Evolutionary conservation across 1,284 basidiomycete genomes (phyloP), one percentile per base, ranked within the genome.

Genomic region (Apiotrichum porosum): DNA sequence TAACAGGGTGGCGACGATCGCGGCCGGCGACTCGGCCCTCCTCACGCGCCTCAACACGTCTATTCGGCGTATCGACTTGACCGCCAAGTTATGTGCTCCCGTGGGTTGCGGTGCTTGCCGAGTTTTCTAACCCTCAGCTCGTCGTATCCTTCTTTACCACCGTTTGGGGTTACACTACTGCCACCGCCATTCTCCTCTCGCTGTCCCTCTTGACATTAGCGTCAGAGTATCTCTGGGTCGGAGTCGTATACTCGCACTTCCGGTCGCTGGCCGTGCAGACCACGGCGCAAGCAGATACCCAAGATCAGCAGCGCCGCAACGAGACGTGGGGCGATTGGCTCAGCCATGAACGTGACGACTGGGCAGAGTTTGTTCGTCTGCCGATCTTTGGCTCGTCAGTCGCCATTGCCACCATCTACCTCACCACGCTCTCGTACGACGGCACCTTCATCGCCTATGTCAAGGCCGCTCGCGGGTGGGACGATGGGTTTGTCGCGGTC

Each of bases 81-180:
- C 75, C 12, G 73, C 68, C 23, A 77, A 77, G 57, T 68, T 79
- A 5, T 39, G 73, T 12, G 67, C 76, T 1, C 77, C 77, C 0
- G 60, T 64, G 37, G 18, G 59, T 47, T 12, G 4, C 2, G 10
- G n/a, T n/a, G 21, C 3, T 22, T 17, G n/a, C n/a, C n/a, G n/a
- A 3, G 6, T n/a, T 4, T 6, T n/a, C 31, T 34, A 4, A 31
- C 21, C 26, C 17, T 12, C 44, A 65, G 56, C 71, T 79, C 9
- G 68, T 78, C 44, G 75, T 77, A 12, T 77, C 77, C 0, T 62
- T 75, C 12, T 56, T 78, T 15, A 76, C 76, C 0, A 62, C 67
- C 0, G 37, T 60, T 1, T 51, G 48, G 1, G 66, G 66, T 0
- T 74, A 75, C 51, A 42, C 54, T 2, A 49, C 60, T 18, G 60